Conservation (phyloP, 768 basidiomycete genomes). For the Leucosporidium yakuticum region DNA sequence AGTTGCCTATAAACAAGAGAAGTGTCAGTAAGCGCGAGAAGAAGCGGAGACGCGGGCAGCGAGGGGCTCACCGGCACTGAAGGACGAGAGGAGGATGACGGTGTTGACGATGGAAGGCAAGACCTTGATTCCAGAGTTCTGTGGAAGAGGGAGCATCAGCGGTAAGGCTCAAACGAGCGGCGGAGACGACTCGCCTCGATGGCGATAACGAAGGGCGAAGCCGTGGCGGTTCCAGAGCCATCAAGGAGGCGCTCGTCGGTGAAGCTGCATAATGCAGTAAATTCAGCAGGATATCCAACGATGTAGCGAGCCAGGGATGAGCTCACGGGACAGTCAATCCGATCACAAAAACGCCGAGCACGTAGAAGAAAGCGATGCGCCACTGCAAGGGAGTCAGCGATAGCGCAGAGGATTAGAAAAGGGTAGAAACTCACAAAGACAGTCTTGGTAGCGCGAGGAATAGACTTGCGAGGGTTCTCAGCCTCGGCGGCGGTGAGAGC, state of each 20-base stretch:
- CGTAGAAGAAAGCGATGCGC: slow-evolving; percentile 49
- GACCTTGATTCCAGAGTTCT: slow-evolving; percentile 68
- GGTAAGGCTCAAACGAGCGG: background rate
- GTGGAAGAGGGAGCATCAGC: background rate
- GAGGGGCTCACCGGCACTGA: slow-evolving; percentile 76
- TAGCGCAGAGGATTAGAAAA: slow-evolving; percentile 51
- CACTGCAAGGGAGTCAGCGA: slow-evolving; percentile 54
- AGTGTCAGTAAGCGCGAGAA: background rate
- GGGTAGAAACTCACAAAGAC: slow-evolving; percentile 49
- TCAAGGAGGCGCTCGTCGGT: slow-evolving; percentile 52
- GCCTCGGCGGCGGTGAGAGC: slow-evolving; percentile 50
- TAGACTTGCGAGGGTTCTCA: slow-evolving; percentile 46
- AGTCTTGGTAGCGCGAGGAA: slow-evolving; percentile 56
- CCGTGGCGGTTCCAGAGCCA: background rate
- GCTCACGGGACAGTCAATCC: slow-evolving; percentile 38
- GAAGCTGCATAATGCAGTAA: background rate
- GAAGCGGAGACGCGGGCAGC: background rate
- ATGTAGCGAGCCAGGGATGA: background rate
- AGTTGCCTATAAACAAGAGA: slow-evolving; percentile 17
- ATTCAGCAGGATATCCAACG: background rate
- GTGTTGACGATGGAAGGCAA: slow-evolving; percentile 63
- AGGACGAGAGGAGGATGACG: slow-evolving; percentile 72
- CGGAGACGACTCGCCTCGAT: slow-evolving; percentile 39
- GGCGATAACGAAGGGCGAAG: slow-evolving; percentile 74
- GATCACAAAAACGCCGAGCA: slow-evolving; percentile 42